phyloP scores from a whole-genome alignment of 2,329 filamentous ascomycete species.

The Periglandula ipomoeae region DNA sequence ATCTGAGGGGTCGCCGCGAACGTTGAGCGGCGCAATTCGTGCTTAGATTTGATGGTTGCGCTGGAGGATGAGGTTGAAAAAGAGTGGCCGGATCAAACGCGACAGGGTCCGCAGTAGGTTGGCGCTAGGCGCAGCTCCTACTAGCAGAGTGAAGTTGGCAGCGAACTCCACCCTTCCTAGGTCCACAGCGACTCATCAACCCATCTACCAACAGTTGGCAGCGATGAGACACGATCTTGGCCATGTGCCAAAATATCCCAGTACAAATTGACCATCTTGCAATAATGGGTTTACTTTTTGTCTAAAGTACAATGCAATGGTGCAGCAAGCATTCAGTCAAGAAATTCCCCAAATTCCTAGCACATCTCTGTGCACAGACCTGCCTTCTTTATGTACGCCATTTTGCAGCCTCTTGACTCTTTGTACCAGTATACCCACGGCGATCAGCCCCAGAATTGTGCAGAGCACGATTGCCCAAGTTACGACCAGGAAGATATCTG shows the following conservation, averaged over 20 bases:
- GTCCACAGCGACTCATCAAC: too few relatives aligned
- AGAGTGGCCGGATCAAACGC: neutral
- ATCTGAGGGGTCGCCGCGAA: neutral
- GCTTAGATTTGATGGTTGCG: neutral
- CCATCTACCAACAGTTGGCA: too few relatives aligned
- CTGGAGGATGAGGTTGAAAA: neutral
- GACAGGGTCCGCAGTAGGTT: neutral
- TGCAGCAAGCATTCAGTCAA: neutral
- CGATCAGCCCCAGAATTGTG: conserved; percentile 41
- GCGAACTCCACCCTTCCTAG: too few relatives aligned
- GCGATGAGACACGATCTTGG: too few relatives aligned
- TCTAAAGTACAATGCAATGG: neutral
- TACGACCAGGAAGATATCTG: conserved; percentile 41
- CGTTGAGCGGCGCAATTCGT: neutral
- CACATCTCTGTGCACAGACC: conserved; percentile 1
- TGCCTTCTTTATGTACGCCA: conserved; percentile 1
- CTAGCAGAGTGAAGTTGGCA: too few relatives aligned
- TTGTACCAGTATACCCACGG: conserved; percentile 36
- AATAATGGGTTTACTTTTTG: too few relatives aligned
- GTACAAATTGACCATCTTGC: too few relatives aligned
- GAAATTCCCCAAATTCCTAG: conserved; percentile 4
- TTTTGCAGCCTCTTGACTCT: conserved; percentile 25
- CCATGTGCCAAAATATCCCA: too few relatives aligned
- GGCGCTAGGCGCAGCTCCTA: too few relatives aligned
- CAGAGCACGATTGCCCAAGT: conserved; percentile 48